Base-by-base conservation (phyloP, 768 basidiomycete genomes). In the Cyathus striatus region DNA sequence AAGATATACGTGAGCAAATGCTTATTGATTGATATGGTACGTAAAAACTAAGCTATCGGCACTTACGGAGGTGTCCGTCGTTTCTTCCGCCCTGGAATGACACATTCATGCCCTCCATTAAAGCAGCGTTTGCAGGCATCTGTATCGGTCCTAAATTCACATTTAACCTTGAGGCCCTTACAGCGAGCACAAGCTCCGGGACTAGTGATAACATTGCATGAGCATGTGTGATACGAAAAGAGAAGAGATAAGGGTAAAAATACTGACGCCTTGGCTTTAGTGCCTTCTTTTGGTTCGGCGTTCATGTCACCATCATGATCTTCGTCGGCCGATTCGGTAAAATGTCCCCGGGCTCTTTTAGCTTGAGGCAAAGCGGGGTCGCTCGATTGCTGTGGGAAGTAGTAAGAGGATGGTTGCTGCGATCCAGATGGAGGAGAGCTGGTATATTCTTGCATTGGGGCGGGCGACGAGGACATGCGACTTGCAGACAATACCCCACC, bases 41-140 rank as follows among this genome's bases (percentile, higher is more conserved):
- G n/a, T n/a, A n/a, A n/a, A n/a, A n/a, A n/a, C n/a, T n/a, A n/a
- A n/a, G n/a, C n/a, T n/a, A n/a, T n/a, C n/a, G n/a, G n/a, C n/a
- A 65, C 83, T 58, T 62, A 90, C 87, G 85, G 88, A 41, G 88
- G 87, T 4, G 81, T 75, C 36, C 82, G 71, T 44, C 87, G 81
- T 55, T 86, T 85, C 62, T 87, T 90, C 48, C 84, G 73, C n/a
- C 86, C 87, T n/a, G 87, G 87, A 39, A 85, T 86, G 32, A 81
- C 64, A 50, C 87, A 90, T 40, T 86, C 83, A 43, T 86, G 80
- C 5, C 76, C 77, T 7, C 82, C 83, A 46, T 78, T 76, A 42
- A 75, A 60, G 53, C 87, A 90, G 9, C 87, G 80, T 55, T 78
- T 86, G 61, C 87, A 90, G 2, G 79, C 78, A 52, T 89, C 85